These are phyloP conservation scores for Cercophora samala DNA, from an alignment of 495 filamentous ascomycete species.

Conservation along the genomic window DNA sequence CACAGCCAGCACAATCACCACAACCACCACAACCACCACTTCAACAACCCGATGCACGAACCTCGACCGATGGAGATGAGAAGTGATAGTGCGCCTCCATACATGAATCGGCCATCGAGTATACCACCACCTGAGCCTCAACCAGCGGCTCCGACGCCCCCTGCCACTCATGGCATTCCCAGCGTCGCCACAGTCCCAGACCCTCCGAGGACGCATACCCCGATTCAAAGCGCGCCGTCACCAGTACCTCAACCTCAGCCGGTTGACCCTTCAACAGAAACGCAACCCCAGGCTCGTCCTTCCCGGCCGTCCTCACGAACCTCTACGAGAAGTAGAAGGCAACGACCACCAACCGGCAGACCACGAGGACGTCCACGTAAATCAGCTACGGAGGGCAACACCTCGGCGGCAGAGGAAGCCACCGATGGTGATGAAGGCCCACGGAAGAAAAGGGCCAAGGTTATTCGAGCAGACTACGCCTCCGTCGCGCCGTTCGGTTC, in stretches of 20 bases:
- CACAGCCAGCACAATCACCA: no score
- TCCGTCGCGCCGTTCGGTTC: constrained; percentile 65
- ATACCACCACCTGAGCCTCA: constrained; percentile 23
- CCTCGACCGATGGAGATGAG: constrained; percentile 23
- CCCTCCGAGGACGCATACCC: constrained; percentile 11
- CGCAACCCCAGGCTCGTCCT: constrained; percentile 11
- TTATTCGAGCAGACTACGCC: constrained; percentile 64
- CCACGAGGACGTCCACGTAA: constrained; percentile 50
- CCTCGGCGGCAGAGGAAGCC: constrained; percentile 66
- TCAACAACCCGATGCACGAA: constrained; percentile 16
- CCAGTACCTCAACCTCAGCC: constrained; percentile 19
- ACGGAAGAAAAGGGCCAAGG: constrained; percentile 68
- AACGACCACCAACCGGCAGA: constrained; percentile 37
- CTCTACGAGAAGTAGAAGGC: constrained; percentile 27
- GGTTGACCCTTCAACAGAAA: no score
- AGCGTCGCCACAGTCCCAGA: constrained; percentile 4
- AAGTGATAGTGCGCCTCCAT: constrained; percentile 20
- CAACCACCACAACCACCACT: no score
- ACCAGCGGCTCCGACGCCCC: constrained; percentile 1
- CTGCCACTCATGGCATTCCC: background rate
- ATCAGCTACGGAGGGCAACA: constrained; percentile 48
- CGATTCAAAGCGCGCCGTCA: constrained; percentile 20
- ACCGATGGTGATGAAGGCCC: constrained; percentile 64
- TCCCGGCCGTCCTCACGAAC: constrained; percentile 44
- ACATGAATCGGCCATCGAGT: constrained; percentile 24